Evolutionary conservation across 257 asterid species (phyloP).

Genomic region (Plantago major): DNA sequence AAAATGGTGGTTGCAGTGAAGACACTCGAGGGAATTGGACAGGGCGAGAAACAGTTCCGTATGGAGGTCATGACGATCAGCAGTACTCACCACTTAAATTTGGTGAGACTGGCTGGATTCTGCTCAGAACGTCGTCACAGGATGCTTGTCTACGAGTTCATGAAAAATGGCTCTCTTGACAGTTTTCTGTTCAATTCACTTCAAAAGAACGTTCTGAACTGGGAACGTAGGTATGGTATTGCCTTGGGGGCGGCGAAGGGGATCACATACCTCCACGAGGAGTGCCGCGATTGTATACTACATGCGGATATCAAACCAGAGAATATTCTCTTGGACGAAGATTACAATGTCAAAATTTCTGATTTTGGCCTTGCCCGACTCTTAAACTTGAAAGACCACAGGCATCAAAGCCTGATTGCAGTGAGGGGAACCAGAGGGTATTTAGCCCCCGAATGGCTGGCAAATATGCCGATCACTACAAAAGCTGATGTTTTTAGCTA

Average conservation of each 20-base stretch:
- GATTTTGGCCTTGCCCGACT: conserved; percentile 55
- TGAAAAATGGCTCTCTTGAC: conserved; percentile 49
- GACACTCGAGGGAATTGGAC: conserved; percentile 35
- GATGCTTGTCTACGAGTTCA: conserved; percentile 43
- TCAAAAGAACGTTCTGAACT: conserved; percentile 19
- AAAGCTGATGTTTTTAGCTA: conserved; percentile 45
- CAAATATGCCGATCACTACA: conserved; percentile 28
- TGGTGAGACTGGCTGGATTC: conserved; percentile 44
- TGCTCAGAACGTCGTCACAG: conserved; percentile 40
- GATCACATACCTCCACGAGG: conserved; percentile 46
- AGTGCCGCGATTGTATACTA: conserved; percentile 37
- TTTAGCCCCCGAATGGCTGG: conserved; percentile 49
- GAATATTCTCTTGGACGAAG: conserved; percentile 43
- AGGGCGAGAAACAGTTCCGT: conserved; percentile 45
- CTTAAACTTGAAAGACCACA: conserved; percentile 27
- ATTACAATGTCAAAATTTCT: conserved; percentile 35
- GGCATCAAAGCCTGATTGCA: conserved; percentile 24
- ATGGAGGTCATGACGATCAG: conserved; percentile 50
- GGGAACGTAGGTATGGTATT: conserved; percentile 34
- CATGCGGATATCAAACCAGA: conserved; percentile 56
- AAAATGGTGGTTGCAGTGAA: conserved; percentile 42
- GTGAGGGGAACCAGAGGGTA: conserved; percentile 57
- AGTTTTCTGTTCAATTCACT: conserved; percentile 21
- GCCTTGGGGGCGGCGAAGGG: conserved; percentile 46
- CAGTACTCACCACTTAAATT: conserved; percentile 46